Evolutionary conservation across 208 protist genomes (phyloP).

Genomic region (Vickermania spadyakhi): DNA sequence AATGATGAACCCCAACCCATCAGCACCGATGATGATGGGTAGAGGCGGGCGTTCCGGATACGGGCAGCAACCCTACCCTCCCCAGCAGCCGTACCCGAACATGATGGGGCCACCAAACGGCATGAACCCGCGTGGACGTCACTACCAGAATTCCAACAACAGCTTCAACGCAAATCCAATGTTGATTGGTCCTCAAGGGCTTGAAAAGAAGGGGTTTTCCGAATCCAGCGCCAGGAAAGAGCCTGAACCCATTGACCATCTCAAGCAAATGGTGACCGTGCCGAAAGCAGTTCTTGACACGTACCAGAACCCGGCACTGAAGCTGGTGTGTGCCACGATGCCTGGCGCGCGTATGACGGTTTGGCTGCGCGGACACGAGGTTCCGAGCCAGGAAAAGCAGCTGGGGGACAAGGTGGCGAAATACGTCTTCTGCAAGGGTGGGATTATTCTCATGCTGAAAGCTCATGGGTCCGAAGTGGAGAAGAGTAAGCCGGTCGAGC

Average conservation of each 20-base stretch:
- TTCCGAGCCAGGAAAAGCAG: constrained; percentile 20
- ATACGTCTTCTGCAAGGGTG: constrained; percentile 65
- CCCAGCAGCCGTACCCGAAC: neutral
- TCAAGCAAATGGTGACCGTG: constrained; percentile 19
- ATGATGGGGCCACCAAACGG: neutral
- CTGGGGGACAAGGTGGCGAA: constrained; percentile 24
- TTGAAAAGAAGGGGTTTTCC: too few relatives aligned
- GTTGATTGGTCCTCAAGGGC: neutral
- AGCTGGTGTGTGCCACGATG: constrained; percentile 70
- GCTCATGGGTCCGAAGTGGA: constrained; percentile 53
- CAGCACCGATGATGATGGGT: constrained; percentile 22
- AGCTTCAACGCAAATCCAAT: neutral
- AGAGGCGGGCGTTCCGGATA: constrained; percentile 2
- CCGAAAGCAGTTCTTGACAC: constrained; percentile 48
- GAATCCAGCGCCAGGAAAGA: constrained; percentile 16
- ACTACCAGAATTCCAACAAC: neutral
- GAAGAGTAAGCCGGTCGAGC: constrained; percentile 78
- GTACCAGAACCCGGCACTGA: constrained; percentile 62
- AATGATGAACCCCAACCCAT: constrained; percentile 13
- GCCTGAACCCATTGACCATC: constrained; percentile 34
- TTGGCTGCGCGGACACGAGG: constrained; percentile 61
- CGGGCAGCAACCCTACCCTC: neutral
- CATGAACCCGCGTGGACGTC: too few relatives aligned
- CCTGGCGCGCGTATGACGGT: constrained; percentile 72
- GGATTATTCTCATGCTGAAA: constrained; percentile 78